These are phyloP conservation scores for Globisporangium barbulae DNA, from an alignment of 352 stramenopile species.

Conservation along the genomic window DNA sequence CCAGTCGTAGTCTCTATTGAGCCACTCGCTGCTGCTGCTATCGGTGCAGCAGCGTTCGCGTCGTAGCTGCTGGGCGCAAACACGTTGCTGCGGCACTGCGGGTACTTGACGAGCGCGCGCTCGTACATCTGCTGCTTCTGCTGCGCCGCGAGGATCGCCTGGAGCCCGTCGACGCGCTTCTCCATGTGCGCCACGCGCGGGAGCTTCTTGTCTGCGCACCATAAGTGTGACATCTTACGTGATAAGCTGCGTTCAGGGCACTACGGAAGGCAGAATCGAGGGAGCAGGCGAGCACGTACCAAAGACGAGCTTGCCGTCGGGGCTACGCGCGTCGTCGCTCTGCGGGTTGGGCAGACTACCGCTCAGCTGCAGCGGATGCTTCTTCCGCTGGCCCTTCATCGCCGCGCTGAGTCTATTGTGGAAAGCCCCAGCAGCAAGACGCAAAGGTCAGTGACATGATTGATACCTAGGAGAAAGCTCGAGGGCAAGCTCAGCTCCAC, in stretches of 20 bases:
- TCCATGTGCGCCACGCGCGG: slow-evolving; percentile 70
- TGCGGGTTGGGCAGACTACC: slow-evolving; percentile 25
- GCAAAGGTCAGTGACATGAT: not conserved
- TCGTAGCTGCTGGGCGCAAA: slow-evolving; percentile 61
- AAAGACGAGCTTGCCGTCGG: slow-evolving; percentile 61
- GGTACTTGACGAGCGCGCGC: slow-evolving; percentile 51
- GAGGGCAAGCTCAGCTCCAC: not conserved
- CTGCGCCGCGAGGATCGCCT: slow-evolving; percentile 39
- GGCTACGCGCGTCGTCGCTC: slow-evolving; percentile 32
- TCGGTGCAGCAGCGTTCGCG: not conserved
- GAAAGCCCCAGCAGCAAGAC: not conserved
- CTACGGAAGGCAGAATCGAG: too few relatives aligned
- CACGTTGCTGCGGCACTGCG: slow-evolving; percentile 65
- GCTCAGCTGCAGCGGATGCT: slow-evolving; percentile 38
- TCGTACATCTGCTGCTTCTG: slow-evolving; percentile 70
- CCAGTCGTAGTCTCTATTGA: not conserved
- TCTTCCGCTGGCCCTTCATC: slow-evolving; percentile 39
- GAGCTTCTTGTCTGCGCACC: slow-evolving; percentile 52
- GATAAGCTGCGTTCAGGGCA: too few relatives aligned
- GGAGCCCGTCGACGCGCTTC: slow-evolving; percentile 42
- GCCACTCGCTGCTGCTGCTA: not conserved
- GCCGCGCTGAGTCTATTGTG: slow-evolving; percentile 9
- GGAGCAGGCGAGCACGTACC: slow-evolving; percentile 25
- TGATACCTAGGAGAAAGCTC: not conserved
- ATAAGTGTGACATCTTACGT: too few relatives aligned